Percentiles rank a stretch among this genome's conserved stretches.
Conservation (phyloP, 106 monocot genomes). For the Allium sativum region DNA sequence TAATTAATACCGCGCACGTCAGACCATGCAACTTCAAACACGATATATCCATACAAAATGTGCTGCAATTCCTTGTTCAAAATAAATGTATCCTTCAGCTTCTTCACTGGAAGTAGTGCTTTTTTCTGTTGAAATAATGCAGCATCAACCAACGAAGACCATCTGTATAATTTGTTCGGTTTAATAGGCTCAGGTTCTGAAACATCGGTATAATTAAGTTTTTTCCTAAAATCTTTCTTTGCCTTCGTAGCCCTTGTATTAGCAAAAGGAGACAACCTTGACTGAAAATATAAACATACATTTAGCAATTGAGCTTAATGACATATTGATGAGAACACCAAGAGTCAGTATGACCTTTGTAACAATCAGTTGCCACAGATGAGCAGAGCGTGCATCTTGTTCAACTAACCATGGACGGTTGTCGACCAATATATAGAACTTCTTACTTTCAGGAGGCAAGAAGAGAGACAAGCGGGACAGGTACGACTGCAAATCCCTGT, state of each 20-base stretch:
- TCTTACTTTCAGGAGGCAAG: conserved; percentile 64
- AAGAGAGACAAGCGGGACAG: conserved; percentile 75
- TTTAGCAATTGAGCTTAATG: too few relatives aligned
- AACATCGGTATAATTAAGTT: conserved; percentile 24
- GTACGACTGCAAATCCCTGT: conserved; percentile 94
- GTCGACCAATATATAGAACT: conserved; percentile 79
- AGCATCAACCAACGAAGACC: conserved; percentile 70
- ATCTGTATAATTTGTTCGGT: conserved; percentile 26
- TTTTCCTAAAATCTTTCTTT: conserved; percentile 28
- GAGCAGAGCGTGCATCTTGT: conserved; percentile 50
- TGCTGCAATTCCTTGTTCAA: conserved; percentile 73
- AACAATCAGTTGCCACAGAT: conserved; percentile 97
- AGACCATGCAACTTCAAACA: conserved; percentile 89
- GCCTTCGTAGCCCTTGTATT: conserved; percentile 46
- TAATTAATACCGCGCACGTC: conserved; percentile 92
- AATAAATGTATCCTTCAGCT: conserved; percentile 60
- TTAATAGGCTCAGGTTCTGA: conserved; percentile 18
- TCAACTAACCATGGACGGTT: conserved; percentile 82
- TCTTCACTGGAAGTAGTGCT: conserved; percentile 58
- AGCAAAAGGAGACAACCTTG: conserved; percentile 92
- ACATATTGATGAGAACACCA: too few relatives aligned
- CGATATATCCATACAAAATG: conserved; percentile 81
- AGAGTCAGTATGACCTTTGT: conserved; percentile 48
- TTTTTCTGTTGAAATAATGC: conserved; percentile 39
- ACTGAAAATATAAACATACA: conserved; percentile 33